Conservation (phyloP, 768 basidiomycete species). For the Rhodotorula babjevae region DNA sequence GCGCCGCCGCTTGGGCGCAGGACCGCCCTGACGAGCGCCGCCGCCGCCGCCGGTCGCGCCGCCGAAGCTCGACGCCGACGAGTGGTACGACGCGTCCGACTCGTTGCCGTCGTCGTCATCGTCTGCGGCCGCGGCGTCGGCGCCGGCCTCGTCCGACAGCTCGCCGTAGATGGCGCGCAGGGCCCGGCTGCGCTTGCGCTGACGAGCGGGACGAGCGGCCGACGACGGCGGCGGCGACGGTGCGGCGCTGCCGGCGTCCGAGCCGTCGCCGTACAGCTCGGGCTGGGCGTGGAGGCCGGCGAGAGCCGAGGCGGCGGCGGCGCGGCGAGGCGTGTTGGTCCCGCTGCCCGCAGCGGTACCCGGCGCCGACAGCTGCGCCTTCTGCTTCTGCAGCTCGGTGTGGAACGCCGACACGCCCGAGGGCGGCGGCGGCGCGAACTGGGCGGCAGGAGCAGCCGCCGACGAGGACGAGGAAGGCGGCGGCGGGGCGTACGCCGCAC, state of each 20-base stretch:
- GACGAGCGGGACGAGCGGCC: constrained; percentile 50
- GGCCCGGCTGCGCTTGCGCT: constrained; percentile 52
- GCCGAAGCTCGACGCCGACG: constrained; percentile 2
- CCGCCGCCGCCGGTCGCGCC: not conserved
- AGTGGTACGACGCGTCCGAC: constrained; percentile 24
- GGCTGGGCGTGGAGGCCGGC: constrained; percentile 40
- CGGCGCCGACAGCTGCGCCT: not conserved
- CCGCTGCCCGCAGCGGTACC: not conserved
- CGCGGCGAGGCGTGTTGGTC: constrained; percentile 5
- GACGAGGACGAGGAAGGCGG: not conserved
- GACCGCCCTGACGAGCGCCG: not conserved
- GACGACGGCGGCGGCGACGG: constrained; percentile 49
- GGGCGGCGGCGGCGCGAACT: not conserved
- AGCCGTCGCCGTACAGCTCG: not conserved
- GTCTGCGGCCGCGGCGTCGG: constrained; percentile 51
- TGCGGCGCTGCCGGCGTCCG: not conserved
- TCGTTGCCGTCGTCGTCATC: constrained; percentile 7
- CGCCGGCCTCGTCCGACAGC: constrained; percentile 54
- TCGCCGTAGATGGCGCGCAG: constrained; percentile 67
- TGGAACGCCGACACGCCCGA: constrained; percentile 4
- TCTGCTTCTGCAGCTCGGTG: not conserved
- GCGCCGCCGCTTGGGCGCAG: constrained; percentile 15
- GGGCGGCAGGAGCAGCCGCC: not conserved
- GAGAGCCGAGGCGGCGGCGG: constrained; percentile 43
- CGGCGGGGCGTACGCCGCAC: not conserved